Percentiles rank a stretch among this genome's conserved stretches.
These are phyloP conservation scores for Neckera pumila DNA, from an alignment of 225 moss, liverwort and hornwort species.

Conservation along the genomic window DNA sequence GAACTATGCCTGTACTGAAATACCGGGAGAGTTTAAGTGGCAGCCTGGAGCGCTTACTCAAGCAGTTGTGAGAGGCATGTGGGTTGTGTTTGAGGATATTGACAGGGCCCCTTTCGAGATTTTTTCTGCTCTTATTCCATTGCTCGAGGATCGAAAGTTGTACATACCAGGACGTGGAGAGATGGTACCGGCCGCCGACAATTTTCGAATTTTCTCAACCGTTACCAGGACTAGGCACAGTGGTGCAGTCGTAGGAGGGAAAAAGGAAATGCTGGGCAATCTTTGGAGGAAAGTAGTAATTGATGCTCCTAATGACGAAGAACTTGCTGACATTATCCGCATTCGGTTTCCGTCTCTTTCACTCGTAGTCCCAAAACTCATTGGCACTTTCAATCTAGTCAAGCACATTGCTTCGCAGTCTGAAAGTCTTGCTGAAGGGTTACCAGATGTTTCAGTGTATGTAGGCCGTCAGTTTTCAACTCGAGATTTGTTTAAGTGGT, in stretches of 20 bases:
- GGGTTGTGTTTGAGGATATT: slow-evolving; percentile 98
- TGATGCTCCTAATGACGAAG: slow-evolving; percentile 86
- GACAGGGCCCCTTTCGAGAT: slow-evolving; percentile 94
- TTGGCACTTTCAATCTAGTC: slow-evolving; percentile 72
- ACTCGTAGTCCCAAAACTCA: slow-evolving; percentile 39
- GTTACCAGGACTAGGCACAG: slow-evolving; percentile 74
- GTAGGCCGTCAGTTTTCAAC: slow-evolving; percentile 89
- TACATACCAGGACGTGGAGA: slow-evolving; percentile 95
- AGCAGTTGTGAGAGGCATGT: slow-evolving; percentile 87
- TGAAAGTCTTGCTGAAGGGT: slow-evolving; percentile 13
- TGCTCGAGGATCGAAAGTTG: slow-evolving; percentile 90
- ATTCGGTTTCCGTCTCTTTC: slow-evolving; percentile 64
- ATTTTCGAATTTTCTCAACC: slow-evolving; percentile 84
- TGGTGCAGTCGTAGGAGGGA: slow-evolving; percentile 32
- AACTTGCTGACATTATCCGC: slow-evolving; percentile 74
- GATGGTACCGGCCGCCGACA: slow-evolving; percentile 89
- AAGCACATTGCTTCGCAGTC: slow-evolving; percentile 69
- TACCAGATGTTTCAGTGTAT: slow-evolving; percentile 50
- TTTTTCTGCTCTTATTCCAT: slow-evolving; percentile 80
- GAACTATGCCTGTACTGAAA: slow-evolving; percentile 82
- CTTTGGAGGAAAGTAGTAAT: slow-evolving; percentile 91
- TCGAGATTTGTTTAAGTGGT: slow-evolving; percentile 91
- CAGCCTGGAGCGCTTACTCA: slow-evolving; percentile 95
- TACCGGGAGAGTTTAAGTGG: slow-evolving; percentile 98
- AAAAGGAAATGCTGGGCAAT: slow-evolving; percentile 66